A percentile compares a stretch with the other conserved stretches of the same genome.
phyloP scores from a whole-genome alignment of 306 rosid species.

The Fagus crenata region DNA sequence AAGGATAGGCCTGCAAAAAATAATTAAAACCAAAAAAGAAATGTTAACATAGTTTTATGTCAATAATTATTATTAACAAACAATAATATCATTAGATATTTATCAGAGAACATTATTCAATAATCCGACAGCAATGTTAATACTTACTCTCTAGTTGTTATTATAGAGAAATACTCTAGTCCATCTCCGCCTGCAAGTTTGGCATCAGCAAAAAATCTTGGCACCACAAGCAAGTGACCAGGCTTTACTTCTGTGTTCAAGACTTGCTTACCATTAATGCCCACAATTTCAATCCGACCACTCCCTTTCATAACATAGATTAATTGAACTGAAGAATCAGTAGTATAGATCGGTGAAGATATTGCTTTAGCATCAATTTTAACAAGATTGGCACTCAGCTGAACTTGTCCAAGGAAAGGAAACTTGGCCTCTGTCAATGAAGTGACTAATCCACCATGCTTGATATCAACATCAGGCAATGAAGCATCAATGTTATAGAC shows the following conservation, averaged over 20 bases:
- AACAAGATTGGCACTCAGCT: constrained; percentile 41
- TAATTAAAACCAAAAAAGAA: neutral
- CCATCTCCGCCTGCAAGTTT: constrained; percentile 51
- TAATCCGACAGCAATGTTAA: no score
- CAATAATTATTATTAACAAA: neutral
- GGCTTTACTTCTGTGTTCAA: constrained; percentile 46
- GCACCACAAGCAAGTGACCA: constrained; percentile 61
- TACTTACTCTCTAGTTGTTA: constrained; percentile 45
- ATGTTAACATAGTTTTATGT: neutral
- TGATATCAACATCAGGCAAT: constrained; percentile 1
- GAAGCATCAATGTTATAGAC: constrained; percentile 45
- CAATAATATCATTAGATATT: neutral
- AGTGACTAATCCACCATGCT: constrained; percentile 34
- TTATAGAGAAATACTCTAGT: constrained; percentile 44
- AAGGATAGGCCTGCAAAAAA: constrained; percentile 44
- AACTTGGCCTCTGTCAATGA: constrained; percentile 37
- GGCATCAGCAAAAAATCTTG: constrained; percentile 48
- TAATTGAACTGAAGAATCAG: constrained; percentile 38
- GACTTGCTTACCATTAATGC: constrained; percentile 32
- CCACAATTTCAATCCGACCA: constrained; percentile 56
- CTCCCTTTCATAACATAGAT: constrained; percentile 51
- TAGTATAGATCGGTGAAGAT: constrained; percentile 38
- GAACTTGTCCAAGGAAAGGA: constrained; percentile 45
- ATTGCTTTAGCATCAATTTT: constrained; percentile 43
- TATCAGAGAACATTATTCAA: no score